These are phyloP conservation scores for Hypoxylon subgilvum DNA, from an alignment of 495 filamentous ascomycete species.

Conservation along the genomic window DNA sequence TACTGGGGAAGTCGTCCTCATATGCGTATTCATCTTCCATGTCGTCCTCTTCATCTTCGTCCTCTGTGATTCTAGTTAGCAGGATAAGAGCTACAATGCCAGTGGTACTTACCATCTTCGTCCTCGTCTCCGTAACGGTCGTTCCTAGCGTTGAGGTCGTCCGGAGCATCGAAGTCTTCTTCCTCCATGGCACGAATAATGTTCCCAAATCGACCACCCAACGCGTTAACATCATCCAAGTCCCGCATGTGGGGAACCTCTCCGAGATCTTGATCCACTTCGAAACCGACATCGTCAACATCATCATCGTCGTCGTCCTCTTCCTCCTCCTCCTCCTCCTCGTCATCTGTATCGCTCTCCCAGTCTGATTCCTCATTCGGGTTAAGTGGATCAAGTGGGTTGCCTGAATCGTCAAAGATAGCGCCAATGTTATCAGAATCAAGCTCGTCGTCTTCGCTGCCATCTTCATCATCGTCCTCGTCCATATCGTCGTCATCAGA, in stretches of 20 bases:
- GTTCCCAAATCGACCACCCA: slow-evolving; percentile 58
- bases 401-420: slow-evolving; percentile 63
- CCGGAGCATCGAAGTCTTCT: slow-evolving; percentile 62
- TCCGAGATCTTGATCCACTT: slow-evolving; percentile 52
- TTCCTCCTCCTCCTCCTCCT: slow-evolving; percentile 60
- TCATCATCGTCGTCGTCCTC: slow-evolving; percentile 62
- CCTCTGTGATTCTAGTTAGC: slow-evolving; percentile 51
- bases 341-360: slow-evolving; percentile 66
- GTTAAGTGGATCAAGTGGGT: slow-evolving; percentile 57
- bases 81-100: background rate
- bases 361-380: slow-evolving; percentile 59
- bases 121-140: slow-evolving; percentile 74
- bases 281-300: slow-evolving; percentile 55
- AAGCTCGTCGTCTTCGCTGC: slow-evolving; percentile 58
- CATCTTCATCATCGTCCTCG: slow-evolving; percentile 63
- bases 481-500: slow-evolving; percentile 72
- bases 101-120: slow-evolving; percentile 59
- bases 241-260: slow-evolving; percentile 47
- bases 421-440: slow-evolving; percentile 60
- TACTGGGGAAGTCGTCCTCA: slow-evolving; percentile 73
- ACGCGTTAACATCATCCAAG: slow-evolving; percentile 47
- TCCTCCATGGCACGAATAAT: slow-evolving; percentile 69
- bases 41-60: slow-evolving; percentile 78
- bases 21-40: slow-evolving; percentile 69
- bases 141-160: slow-evolving; percentile 49